phyloP scores from a whole-genome alignment of 2,329 filamentous ascomycete genomes.

The Fusarium mangiferae region DNA sequence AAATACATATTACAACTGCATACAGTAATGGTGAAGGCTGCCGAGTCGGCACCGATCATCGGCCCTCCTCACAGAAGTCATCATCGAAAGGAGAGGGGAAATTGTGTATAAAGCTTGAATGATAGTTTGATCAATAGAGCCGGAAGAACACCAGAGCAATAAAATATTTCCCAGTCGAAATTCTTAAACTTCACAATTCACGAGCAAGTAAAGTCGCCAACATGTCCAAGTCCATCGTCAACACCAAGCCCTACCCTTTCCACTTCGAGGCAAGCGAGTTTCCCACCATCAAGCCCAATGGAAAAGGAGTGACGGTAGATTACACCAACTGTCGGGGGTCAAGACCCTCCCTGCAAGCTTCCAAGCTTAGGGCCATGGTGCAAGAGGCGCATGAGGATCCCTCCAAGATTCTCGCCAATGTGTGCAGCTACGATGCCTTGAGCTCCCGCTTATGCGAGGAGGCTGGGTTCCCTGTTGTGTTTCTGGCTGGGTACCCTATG shows the following conservation, averaged over 20 bases:
- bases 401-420: conserved; percentile 56
- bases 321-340: conserved; percentile 49
- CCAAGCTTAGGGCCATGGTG: conserved; percentile 52
- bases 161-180: too few relatives aligned
- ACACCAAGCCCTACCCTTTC: conserved; percentile 16
- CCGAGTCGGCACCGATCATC: conserved; percentile 10
- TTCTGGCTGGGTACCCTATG: conserved; percentile 54
- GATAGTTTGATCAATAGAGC: not conserved
- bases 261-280: conserved; percentile 14
- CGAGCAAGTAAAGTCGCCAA: not conserved
- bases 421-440: conserved; percentile 56
- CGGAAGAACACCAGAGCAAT: too few relatives aligned
- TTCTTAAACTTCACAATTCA: not conserved
- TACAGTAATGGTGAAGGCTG: not conserved
- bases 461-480: conserved; percentile 58
- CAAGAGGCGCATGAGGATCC: conserved; percentile 53
- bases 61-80: not conserved
- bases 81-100: not conserved
- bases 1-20: not conserved
- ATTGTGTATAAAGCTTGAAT: conserved; percentile 2
- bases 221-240: conserved; percentile 29
- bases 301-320: conserved; percentile 4
- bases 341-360: conserved; percentile 52
- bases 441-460: conserved; percentile 57
- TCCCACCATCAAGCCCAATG: not conserved